Conservation (phyloP, 225 moss, liverwort and hornwort genomes). For the Lunularia cruciata region DNA sequence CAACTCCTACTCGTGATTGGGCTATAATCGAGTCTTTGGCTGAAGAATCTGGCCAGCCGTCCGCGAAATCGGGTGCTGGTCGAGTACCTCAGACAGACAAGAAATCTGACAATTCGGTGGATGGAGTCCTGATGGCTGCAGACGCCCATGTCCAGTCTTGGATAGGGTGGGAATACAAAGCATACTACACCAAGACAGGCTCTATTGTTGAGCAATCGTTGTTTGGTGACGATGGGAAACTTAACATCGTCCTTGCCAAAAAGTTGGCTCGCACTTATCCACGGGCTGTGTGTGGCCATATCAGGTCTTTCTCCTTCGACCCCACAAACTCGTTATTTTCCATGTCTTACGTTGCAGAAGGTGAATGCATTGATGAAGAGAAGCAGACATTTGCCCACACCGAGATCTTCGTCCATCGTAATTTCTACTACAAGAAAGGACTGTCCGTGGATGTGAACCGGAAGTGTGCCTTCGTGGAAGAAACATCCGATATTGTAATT, state of each 20-base stretch:
- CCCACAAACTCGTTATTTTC: slow-evolving; percentile 57
- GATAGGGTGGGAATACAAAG: slow-evolving; percentile 97
- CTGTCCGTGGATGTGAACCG: slow-evolving; percentile 47
- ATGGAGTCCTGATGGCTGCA: slow-evolving; percentile 58
- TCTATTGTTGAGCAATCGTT: slow-evolving; percentile 65
- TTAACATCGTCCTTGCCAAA: slow-evolving; percentile 60
- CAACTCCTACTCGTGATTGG: no score
- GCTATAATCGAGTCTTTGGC: not conserved
- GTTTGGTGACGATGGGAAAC: slow-evolving; percentile 55
- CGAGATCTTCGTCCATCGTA: slow-evolving; percentile 63
- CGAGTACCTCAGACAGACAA: not conserved
- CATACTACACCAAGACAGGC: slow-evolving; percentile 74
- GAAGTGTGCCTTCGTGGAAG: slow-evolving; percentile 51
- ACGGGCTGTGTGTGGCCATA: slow-evolving; percentile 60
- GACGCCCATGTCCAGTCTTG: slow-evolving; percentile 72
- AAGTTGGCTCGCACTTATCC: slow-evolving; percentile 77
- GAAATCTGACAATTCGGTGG: slow-evolving; percentile 42
- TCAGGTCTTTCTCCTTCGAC: slow-evolving; percentile 63
- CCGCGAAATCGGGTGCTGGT: not conserved
- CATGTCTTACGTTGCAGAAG: slow-evolving; percentile 53
- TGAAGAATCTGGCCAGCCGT: not conserved
- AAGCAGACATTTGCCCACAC: slow-evolving; percentile 18
- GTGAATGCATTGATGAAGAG: slow-evolving; percentile 11
- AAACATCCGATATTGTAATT: slow-evolving; percentile 51
- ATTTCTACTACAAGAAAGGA: slow-evolving; percentile 65